Evolutionary conservation across 768 basidiomycete genomes (phyloP), one percentile per base, ranked within the genome.

Genomic region (Podaxis rugospora): DNA sequence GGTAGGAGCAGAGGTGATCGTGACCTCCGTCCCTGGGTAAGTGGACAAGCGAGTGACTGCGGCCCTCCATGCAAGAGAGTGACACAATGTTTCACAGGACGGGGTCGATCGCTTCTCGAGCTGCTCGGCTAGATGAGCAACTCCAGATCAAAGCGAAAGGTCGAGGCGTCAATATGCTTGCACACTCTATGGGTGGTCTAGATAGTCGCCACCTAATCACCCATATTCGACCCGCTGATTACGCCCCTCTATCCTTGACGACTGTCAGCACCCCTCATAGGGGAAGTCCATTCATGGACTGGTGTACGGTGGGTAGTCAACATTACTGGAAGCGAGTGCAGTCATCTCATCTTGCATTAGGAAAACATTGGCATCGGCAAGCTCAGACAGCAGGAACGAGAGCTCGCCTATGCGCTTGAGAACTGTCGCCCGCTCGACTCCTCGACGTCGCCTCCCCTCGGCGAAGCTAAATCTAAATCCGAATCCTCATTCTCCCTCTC

Each of bases 251-350:
- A 32, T 95, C 93, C 5, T 76, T 99, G 61, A 98, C 91, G 1
- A 91, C 88, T 21, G 83, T 99, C 65, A 87, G 88, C 25, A 98
- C 97, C 0, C 97, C 97, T 14, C 97, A 99, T 71, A 84, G 93
- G 16, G 96, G 97, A 36, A 93, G 92, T 66, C 95, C 96, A 1
- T 98, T 99, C 74, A 99, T 99, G 97, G 93, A 97, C 71, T 99
- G 97, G 97, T 98, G 96, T 76, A 81, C 85, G 52, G 92, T 92
- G 68, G 68, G 89, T 81, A 16, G 50, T 51, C 42, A 28, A 39
- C 50, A 16, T 25, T 32, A 32, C 21, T 53, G 37, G 40, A 49
- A 14, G 44, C 40, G n/a, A 47, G 16, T 44, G 13, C 55, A 25
- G 32, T 27, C 21, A 51, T 44, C n/a, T 59, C 25, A 39, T 51